Base-by-base conservation (phyloP, 2,329 filamentous ascomycete species). In the Cercospora berteroae region DNA sequence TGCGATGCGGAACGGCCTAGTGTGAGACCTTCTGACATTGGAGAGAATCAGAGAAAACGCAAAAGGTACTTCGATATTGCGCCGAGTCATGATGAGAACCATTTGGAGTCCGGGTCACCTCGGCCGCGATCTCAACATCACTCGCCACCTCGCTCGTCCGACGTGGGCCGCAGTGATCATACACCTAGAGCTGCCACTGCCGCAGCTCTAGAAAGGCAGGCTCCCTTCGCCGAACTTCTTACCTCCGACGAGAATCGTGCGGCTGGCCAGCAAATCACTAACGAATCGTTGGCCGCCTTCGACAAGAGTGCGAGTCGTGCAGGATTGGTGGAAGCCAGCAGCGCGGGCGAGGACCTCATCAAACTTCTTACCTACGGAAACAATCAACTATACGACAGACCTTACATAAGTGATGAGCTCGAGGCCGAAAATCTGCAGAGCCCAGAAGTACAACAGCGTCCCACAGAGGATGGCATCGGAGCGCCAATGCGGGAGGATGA, bases 241-340 rank as follows among this genome's bases (percentile, higher is more conserved):
- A 73, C 69, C 3, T 74, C 73, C 6, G 74, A 74, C 8, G 66
- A 65, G 13, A 73, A 75, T 65, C 67, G 61, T 20, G 70, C 69
- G 12, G 72, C 72, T 13, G 68, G 70, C 44, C 62, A 67, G 39
- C 74, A 75, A 33, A 57, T 73, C 8, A 56, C 59, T 25, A 66
- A 59, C 3, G 71, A 74, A 44, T 36, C 36, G 10, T 25, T 16
- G 20, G 39, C 10, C 20, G 36, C 48, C 20, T 25, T 18, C 13
- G 42, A 52, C 16, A 18, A 20, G 5, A 9, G 27, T 25, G 2
- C 9, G 12, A 8, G 13, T 33, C 42, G 25, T 29, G 9, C 39
- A 44, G 44, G 18, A 3, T 23, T 33, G 31, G 9, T 7, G n/a
- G 12, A 50, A 50, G 9, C 20, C 44, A 50, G 44, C 44, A 23